Conservation (phyloP, 23 red algal genomes). For the Porphyridium purpureum region DNA sequence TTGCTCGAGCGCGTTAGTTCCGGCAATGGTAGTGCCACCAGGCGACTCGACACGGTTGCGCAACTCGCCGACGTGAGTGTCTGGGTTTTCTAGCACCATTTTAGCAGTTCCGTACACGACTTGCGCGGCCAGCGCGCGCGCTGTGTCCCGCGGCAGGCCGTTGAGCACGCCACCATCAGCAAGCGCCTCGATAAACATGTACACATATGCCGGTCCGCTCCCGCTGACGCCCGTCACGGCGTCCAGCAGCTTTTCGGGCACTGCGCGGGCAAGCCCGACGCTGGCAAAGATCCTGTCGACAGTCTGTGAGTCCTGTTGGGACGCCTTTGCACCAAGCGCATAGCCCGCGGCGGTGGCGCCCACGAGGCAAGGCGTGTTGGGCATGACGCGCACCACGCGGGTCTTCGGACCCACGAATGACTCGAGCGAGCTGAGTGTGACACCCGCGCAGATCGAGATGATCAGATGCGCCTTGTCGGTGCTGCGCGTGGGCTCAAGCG, state of each 20-base stretch:
- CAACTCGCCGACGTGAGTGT: constrained; percentile 61
- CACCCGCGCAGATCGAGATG: constrained; percentile 83
- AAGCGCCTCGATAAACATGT: constrained; percentile 94
- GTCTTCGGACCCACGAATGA: background rate
- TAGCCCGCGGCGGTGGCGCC: constrained; percentile 39
- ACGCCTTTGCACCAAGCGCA: constrained; percentile 9
- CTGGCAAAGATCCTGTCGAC: constrained; percentile 26
- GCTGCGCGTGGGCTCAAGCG: background rate
- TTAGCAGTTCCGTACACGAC: constrained; percentile 74
- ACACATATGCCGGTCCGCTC: constrained; percentile 81
- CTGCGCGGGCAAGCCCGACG: constrained; percentile 29
- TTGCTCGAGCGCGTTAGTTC: constrained; percentile 35
- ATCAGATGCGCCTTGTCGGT: constrained; percentile 10
- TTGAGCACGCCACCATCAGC: constrained; percentile 68
- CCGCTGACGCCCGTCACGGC: constrained; percentile 89
- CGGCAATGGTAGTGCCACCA: constrained; percentile 84
- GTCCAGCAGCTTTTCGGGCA: constrained; percentile 70
- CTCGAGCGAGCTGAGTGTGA: constrained; percentile 34
- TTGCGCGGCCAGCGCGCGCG: constrained; percentile 55
- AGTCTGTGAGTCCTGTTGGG: constrained; percentile 4
- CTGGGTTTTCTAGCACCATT: constrained; percentile 38
- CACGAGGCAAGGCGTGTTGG: constrained; percentile 77
- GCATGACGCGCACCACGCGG: constrained; percentile 59
- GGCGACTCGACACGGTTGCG: constrained; percentile 96
- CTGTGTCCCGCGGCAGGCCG: constrained; percentile 41